These are phyloP conservation scores for Arthrinium puccinioides DNA, from an alignment of 2,329 filamentous ascomycete species.

Conservation along the genomic window DNA sequence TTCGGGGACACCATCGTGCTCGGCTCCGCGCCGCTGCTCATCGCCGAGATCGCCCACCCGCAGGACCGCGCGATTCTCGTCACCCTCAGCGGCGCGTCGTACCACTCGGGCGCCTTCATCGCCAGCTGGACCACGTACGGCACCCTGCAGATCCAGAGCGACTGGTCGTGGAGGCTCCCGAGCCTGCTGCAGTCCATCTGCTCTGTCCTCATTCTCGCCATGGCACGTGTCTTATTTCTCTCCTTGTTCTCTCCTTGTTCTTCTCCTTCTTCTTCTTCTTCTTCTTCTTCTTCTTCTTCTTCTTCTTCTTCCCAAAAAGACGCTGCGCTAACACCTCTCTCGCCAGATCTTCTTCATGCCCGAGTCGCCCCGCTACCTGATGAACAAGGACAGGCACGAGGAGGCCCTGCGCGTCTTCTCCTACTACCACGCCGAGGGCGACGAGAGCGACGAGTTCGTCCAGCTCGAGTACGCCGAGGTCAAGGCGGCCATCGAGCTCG, in stretches of 20 bases:
- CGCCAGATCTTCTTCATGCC: conserved; percentile 30
- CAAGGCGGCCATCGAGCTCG: conserved; percentile 40
- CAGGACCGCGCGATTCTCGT: conserved; percentile 13
- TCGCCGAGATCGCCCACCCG: conserved; percentile 20
- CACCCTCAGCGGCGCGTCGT: background rate
- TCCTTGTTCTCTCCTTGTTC: no score
- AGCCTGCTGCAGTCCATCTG: conserved; percentile 36
- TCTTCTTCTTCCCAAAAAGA: no score
- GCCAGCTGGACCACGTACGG: conserved; percentile 13
- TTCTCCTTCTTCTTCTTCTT: no score
- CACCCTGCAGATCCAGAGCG: conserved; percentile 5
- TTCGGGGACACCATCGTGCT: conserved; percentile 13
- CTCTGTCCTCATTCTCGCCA: no score
- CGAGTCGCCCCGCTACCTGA: conserved; percentile 34
- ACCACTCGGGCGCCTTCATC: conserved; percentile 8
- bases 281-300: no score
- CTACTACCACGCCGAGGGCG: conserved; percentile 43
- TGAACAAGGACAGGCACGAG: conserved; percentile 30
- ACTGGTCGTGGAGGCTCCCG: conserved; percentile 33
- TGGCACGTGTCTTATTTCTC: no score
- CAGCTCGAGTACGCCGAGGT: conserved; percentile 50
- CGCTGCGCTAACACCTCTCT: no score
- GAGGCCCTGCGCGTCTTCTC: conserved; percentile 33
- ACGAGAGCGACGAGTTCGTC: conserved; percentile 42
- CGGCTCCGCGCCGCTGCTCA: conserved; percentile 15